These are phyloP conservation scores for Aspergillus sp. DNA, from an alignment of 2,329 filamentous ascomycete species.

Conservation along the genomic window DNA sequence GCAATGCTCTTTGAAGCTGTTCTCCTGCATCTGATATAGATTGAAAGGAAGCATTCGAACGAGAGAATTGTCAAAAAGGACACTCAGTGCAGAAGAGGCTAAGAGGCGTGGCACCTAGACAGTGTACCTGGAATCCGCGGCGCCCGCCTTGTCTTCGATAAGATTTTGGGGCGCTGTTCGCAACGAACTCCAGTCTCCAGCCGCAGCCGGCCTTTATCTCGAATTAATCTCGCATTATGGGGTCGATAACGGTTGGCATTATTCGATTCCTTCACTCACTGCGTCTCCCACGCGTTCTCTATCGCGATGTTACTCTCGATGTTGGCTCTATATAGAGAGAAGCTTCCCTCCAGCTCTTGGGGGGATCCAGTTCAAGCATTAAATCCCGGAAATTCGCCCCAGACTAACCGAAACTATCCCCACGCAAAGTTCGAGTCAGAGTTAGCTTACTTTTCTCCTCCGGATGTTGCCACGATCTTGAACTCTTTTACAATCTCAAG, in stretches of 20 bases:
- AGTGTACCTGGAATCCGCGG: slow-evolving; percentile 14
- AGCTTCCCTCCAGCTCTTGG: neutral
- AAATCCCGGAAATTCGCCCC: neutral
- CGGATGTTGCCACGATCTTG: neutral
- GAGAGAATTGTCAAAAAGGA: neutral
- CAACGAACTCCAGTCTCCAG: slow-evolving; percentile 2
- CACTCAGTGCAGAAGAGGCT: neutral
- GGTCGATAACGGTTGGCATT: slow-evolving; percentile 25
- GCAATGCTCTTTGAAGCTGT: neutral
- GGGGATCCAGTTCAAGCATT: neutral
- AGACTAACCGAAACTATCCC: slow-evolving; percentile 7
- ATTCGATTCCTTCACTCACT: slow-evolving; percentile 26
- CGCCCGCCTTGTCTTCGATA: slow-evolving; percentile 19
- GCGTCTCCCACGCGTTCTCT: neutral
- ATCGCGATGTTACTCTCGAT: neutral
- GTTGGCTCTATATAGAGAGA: slow-evolving; percentile 2
- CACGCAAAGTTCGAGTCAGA: neutral
- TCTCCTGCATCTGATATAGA: neutral
- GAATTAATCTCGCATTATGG: neutral
- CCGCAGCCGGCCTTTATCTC: slow-evolving; percentile 1
- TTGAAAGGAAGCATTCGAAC: neutral
- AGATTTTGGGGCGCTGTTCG: slow-evolving; percentile 14
- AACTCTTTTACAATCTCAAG: neutral
- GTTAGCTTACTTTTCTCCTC: neutral
- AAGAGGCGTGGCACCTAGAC: neutral